Conservation (phyloP, 352 stramenopile species). For the Phytophthora tubulina region DNA sequence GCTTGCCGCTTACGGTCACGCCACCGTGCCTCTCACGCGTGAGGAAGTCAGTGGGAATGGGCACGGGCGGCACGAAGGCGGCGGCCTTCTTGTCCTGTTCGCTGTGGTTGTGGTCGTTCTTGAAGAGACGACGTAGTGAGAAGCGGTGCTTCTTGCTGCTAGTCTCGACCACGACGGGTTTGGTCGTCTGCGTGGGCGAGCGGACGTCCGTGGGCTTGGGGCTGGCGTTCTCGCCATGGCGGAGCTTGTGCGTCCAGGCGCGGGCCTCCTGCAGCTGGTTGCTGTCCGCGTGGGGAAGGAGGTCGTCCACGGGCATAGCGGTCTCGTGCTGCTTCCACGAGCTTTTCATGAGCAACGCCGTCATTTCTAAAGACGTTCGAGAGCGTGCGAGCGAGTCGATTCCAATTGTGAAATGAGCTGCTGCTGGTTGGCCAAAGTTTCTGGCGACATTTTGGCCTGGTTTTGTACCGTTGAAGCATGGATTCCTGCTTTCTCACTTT, state of each 20-base stretch:
- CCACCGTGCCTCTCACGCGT: conserved; percentile 44
- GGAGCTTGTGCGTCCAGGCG: conserved; percentile 40
- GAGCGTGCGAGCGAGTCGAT: background rate
- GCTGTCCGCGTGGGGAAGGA: conserved; percentile 12
- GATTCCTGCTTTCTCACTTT: conserved; percentile 17
- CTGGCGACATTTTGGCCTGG: conserved; percentile 25
- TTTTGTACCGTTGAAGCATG: conserved; percentile 22
- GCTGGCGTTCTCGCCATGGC: conserved; percentile 20
- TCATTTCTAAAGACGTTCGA: conserved; percentile 1
- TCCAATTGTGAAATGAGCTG: conserved; percentile 39
- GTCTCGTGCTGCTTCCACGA: conserved; percentile 31
- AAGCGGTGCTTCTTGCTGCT: conserved; percentile 46
- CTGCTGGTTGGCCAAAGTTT: background rate
- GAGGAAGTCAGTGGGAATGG: conserved; percentile 45
- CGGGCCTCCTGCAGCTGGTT: conserved; percentile 24
- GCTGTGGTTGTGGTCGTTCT: conserved; percentile 21
- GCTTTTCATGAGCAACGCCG: conserved; percentile 31
- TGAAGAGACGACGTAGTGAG: conserved; percentile 45
- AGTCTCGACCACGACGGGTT: conserved; percentile 27
- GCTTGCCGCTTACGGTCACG: conserved; percentile 49
- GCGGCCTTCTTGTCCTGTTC: conserved; percentile 16
- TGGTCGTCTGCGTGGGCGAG: conserved; percentile 12
- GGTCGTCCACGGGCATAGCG: conserved; percentile 4
- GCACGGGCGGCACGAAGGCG: conserved; percentile 29
- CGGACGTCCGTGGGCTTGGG: conserved; percentile 14